Evolutionary conservation across 2,329 filamentous ascomycete species (phyloP).

Genomic region (Aureobasidium sp.): DNA sequence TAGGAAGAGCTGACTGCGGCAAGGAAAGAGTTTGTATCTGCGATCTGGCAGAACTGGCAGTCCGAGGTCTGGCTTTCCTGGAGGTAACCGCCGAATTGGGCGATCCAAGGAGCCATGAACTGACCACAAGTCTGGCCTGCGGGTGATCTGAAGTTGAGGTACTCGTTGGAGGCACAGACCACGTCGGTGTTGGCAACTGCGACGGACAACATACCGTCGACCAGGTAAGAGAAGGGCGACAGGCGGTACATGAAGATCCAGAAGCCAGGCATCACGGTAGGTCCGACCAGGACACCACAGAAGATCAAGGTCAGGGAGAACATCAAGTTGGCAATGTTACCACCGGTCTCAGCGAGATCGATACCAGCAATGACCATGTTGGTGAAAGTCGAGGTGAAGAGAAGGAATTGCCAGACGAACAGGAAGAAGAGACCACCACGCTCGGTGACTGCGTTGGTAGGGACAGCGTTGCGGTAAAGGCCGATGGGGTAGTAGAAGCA

Average conservation of each 20-base stretch:
- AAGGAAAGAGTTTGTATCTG: conserved; percentile 37
- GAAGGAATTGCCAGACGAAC: conserved; percentile 63
- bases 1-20: conserved; percentile 34
- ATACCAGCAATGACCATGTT: conserved; percentile 69
- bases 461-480: conserved; percentile 60
- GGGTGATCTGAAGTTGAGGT: conserved; percentile 56
- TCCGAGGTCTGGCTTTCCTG: conserved; percentile 24
- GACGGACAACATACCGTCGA: conserved; percentile 61
- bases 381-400: conserved; percentile 76
- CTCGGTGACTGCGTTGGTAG: conserved; percentile 52
- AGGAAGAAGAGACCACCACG: conserved; percentile 75
- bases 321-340: conserved; percentile 65
- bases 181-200: conserved; percentile 61
- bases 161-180: conserved; percentile 61
- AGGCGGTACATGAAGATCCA: conserved; percentile 79
- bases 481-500: conserved; percentile 82
- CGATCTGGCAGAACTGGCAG: conserved; percentile 35
- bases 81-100: conserved; percentile 28
- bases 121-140: conserved; percentile 33
- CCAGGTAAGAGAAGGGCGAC: conserved; percentile 75
- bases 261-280: conserved; percentile 57
- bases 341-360: conserved; percentile 65
- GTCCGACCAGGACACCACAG: conserved; percentile 58
- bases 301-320: conserved; percentile 69
- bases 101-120: conserved; percentile 30